Conservation (phyloP, 257 asterid genomes). For the Haberlea rhodopensis region DNA sequence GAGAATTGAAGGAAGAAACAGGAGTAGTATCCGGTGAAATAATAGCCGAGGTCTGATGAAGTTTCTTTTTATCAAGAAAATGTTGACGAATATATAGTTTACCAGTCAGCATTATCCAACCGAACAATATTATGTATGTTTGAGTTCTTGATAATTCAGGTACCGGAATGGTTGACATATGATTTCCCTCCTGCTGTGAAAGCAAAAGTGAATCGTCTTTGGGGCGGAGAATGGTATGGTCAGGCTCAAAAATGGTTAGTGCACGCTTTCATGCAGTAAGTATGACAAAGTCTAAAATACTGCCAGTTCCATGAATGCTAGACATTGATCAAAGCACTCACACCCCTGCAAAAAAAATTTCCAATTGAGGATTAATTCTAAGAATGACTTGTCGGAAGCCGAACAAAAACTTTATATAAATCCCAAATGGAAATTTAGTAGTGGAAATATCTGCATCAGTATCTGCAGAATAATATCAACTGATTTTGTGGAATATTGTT, state of each 20-base stretch:
- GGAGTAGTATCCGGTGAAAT: slow-evolving; percentile 86
- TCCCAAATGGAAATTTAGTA: background rate
- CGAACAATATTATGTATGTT: too few species aligned
- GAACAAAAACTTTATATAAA: background rate
- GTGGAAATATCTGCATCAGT: too few species aligned
- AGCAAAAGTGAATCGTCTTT: slow-evolving; percentile 90
- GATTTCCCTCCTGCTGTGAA: slow-evolving; percentile 95
- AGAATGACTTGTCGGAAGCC: background rate
- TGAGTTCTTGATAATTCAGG: slow-evolving; percentile 50
- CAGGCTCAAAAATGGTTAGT: slow-evolving; percentile 95
- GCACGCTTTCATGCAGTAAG: background rate
- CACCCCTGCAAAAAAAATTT: too few species aligned
- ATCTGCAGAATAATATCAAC: too few species aligned
- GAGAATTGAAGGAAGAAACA: slow-evolving; percentile 93
- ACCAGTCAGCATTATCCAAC: background rate
- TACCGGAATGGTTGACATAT: slow-evolving; percentile 85
- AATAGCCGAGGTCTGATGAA: slow-evolving; percentile 63
- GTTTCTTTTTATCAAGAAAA: too few species aligned
- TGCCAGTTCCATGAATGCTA: too few species aligned
- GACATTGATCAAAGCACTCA: too few species aligned
- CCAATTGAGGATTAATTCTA: too few species aligned
- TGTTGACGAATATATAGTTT: too few species aligned
- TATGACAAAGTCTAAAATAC: background rate
- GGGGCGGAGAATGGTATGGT: slow-evolving; percentile 99
- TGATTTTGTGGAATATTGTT: too few species aligned